Percentiles rank a stretch among this genome's conserved stretches.
Conservation (phyloP, 116 monocot genomes). For the Zostera marina region DNA sequence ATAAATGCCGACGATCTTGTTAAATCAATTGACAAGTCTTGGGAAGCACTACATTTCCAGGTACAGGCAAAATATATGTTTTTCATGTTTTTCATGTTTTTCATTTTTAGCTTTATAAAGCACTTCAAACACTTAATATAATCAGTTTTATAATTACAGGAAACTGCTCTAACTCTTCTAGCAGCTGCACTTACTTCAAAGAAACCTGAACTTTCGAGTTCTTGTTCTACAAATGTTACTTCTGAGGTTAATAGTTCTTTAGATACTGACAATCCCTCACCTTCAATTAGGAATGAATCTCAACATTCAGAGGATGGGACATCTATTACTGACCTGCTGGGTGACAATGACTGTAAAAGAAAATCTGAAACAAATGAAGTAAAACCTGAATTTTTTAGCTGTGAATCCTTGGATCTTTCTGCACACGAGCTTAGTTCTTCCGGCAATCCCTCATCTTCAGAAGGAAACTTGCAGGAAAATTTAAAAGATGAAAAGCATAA, state of each 20-base stretch:
- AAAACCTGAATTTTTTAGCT: constrained; percentile 1
- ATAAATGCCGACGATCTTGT: constrained; percentile 33
- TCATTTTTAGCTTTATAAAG: not conserved
- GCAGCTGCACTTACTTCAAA: constrained; percentile 60
- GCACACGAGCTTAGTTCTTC: not conserved
- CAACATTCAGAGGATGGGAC: constrained; percentile 3
- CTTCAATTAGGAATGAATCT: constrained; percentile 18
- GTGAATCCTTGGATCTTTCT: not conserved
- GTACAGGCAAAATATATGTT: constrained; percentile 11
- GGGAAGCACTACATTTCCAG: constrained; percentile 61
- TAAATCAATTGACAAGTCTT: constrained; percentile 61
- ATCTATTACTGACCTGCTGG: not conserved
- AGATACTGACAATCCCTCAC: constrained; percentile 16
- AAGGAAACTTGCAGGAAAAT: not conserved
- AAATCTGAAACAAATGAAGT: not conserved
- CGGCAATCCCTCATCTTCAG: not conserved
- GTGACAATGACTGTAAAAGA: not conserved
- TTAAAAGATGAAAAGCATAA: not conserved
- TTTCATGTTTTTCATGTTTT: not conserved
- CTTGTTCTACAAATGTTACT: constrained; percentile 8
- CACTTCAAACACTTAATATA: not conserved
- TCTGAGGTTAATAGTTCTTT: constrained; percentile 21
- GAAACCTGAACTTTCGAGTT: constrained; percentile 18
- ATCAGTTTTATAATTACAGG: constrained; percentile 25
- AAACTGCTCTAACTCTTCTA: constrained; percentile 44